These are phyloP conservation scores for Mortierella antarctica DNA, from an alignment of 192 early-diverging fungal species.

Conservation along the genomic window DNA sequence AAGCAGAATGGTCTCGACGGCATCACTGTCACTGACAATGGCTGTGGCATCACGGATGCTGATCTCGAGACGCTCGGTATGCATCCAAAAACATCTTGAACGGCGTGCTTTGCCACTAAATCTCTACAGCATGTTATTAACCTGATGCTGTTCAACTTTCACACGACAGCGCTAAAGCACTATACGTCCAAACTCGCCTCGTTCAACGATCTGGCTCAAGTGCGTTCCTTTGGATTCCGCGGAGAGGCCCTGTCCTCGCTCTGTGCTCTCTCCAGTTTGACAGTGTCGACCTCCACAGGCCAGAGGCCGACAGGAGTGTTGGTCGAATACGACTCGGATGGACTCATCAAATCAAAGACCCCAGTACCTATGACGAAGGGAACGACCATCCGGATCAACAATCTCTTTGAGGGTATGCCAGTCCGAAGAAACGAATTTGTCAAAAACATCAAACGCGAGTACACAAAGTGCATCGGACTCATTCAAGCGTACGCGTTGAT, in stretches of 20 bases:
- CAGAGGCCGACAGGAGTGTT: constrained; percentile 67
- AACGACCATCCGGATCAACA: constrained; percentile 80
- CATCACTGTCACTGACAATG: constrained; percentile 90
- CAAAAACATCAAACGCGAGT: constrained; percentile 85
- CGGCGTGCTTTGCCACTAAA: background rate
- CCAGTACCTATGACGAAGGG: constrained; percentile 62
- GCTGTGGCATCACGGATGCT: constrained; percentile 74
- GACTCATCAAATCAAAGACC: constrained; percentile 52
- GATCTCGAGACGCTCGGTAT: constrained; percentile 78
- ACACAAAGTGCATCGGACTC: constrained; percentile 75
- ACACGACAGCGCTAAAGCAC: constrained; percentile 77
- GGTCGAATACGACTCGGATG: constrained; percentile 76
- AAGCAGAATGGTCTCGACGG: constrained; percentile 81
- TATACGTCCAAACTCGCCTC: constrained; percentile 86
- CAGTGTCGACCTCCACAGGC: constrained; percentile 76
- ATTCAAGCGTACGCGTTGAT: constrained; percentile 90
- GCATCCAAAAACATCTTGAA: background rate
- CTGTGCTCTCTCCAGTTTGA: constrained; percentile 76
- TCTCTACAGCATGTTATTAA: no score
- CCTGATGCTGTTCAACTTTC: background rate
- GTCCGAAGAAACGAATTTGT: constrained; percentile 90
- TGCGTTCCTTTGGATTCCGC: constrained; percentile 92
- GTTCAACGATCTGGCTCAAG: constrained; percentile 82
- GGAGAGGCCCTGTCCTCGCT: constrained; percentile 95
- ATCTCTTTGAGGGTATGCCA: constrained; percentile 87